Conservation (phyloP, 257 asterid genomes). For the Coffea eugenioides region DNA sequence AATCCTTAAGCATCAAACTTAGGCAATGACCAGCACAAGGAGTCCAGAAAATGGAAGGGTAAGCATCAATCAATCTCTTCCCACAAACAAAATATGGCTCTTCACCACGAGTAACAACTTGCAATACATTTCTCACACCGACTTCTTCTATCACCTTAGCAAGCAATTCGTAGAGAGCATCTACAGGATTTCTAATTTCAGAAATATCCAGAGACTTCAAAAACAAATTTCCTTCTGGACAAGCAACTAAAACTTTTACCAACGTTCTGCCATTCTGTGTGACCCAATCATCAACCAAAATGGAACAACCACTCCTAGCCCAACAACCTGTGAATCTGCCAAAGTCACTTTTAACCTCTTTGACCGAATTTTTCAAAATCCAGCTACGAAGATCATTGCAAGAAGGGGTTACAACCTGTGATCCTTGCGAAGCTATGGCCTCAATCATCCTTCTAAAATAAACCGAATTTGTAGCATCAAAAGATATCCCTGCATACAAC, state of each 20-base stretch:
- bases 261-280: conserved; percentile 58
- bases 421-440: conserved; percentile 66
- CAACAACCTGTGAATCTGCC: conserved; percentile 55
- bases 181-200: conserved; percentile 43
- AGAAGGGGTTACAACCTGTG: conserved; percentile 57
- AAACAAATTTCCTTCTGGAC: conserved; percentile 68
- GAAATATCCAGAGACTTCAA: conserved; percentile 76
- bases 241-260: conserved; percentile 57
- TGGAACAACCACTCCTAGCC: conserved; percentile 74
- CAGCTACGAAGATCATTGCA: conserved; percentile 74
- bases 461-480: conserved; percentile 64
- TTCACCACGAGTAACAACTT: conserved; percentile 70
- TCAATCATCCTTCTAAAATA: conserved; percentile 83
- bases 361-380: conserved; percentile 59
- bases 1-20: conserved; percentile 74
- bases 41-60: conserved; percentile 79
- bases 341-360: conserved; percentile 61
- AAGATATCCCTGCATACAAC: conserved; percentile 65
- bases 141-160: conserved; percentile 75
- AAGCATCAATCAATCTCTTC: conserved; percentile 54
- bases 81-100: conserved; percentile 65
- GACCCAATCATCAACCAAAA: conserved; percentile 67
- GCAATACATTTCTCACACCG: conserved; percentile 70
- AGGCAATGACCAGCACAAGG: conserved; percentile 80
- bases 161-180: conserved; percentile 58